A percentile compares a stretch with the other conserved stretches of the same genome.
Conservation (phyloP, 768 basidiomycete genomes). For the Stropharia rugosoannulata region DNA sequence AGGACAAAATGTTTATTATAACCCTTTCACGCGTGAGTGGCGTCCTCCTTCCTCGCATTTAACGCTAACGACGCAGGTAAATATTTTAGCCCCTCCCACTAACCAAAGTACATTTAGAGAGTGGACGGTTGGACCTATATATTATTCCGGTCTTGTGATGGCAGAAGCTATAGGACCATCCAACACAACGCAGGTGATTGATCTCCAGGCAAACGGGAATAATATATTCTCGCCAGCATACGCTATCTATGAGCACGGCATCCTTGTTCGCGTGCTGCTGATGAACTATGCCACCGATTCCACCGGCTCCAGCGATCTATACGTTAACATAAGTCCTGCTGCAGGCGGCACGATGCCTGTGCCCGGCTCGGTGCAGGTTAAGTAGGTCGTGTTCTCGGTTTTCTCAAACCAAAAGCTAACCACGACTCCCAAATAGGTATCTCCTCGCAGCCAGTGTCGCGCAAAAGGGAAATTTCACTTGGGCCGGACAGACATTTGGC, state of each 20-base stretch:
- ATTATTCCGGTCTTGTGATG: conserved; percentile 70
- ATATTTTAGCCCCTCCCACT: conserved; percentile 45
- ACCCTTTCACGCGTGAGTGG: conserved; percentile 42
- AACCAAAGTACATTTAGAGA: conserved; percentile 58
- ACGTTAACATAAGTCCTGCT: conserved; percentile 48
- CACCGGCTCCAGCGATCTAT: conserved; percentile 54
- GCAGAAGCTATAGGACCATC: conserved; percentile 68
- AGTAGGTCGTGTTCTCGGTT: conserved; percentile 29
- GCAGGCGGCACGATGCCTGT: conserved; percentile 19
- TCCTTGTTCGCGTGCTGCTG: conserved; percentile 58
- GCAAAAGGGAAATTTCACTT: conserved; percentile 57
- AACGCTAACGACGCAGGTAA: not conserved
- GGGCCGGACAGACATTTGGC: conserved; percentile 66
- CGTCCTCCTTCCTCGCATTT: conserved; percentile 6
- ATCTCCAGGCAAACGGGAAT: conserved; percentile 52
- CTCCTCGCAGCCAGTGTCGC: conserved; percentile 45
- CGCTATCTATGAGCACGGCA: conserved; percentile 71
- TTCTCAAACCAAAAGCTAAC: not conserved
- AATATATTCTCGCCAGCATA: conserved; percentile 64
- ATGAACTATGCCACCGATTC: conserved; percentile 71
- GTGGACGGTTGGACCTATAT: conserved; percentile 78
- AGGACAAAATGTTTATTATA: conserved; percentile 65
- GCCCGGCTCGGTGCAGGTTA: conserved; percentile 53
- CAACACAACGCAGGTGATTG: conserved; percentile 64
- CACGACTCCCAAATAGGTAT: conserved; percentile 43